Evolutionary conservation across 441 rosid genomes (phyloP), one percentile per base, ranked within the genome.

Genomic region (Cnidoscolus chayamansa): DNA sequence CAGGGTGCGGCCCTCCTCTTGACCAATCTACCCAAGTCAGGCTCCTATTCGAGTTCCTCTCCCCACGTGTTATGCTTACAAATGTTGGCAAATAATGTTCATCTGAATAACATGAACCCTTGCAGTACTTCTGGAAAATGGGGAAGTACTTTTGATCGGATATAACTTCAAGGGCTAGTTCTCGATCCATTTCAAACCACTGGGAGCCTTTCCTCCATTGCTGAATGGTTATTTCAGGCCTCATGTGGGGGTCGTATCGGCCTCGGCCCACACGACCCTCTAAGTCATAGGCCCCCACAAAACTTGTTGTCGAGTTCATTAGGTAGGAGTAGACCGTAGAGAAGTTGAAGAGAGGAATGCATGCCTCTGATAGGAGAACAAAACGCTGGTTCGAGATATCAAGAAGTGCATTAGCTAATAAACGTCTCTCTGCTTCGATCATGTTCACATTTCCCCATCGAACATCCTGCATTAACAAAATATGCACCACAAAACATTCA

Each of bases 21-120:
- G 92, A 82, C 99, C 99, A 94, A 51, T 94, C 98, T 4, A 90
- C 98, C 94, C 91, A 89, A 11, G 98, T 92, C 71, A 94, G 70
- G 6, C 83, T 92, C 81, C 92, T 77, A 73, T 94, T 92, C 6
- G 97, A 79, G 69, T 86, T 94, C 78, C 73, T 83, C 15, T 49
- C 54, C 68, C 75, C 74, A 5, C 78, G 79, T 48, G 76, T 85
- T 60, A 79, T 81, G 64, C 72, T 75, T 35, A 87, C 84, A 13
- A 90, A 75, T 16, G 99, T 94, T 0, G 99, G 94, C 20, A 94
- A 59, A 70, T 92, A 94, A 70, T 94, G 99, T 65, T 94, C 99
- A 45, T 94, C 99, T 0, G 90, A 73, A 45, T 92, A 90, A 65
- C 99, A 94, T 0, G 76, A 19, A 1, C 81, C 80, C 4, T 54